Evolutionary conservation across 2,329 filamentous ascomycete genomes (phyloP), one percentile per base, ranked within the genome.

Genomic region (Penicillium janthinellum): DNA sequence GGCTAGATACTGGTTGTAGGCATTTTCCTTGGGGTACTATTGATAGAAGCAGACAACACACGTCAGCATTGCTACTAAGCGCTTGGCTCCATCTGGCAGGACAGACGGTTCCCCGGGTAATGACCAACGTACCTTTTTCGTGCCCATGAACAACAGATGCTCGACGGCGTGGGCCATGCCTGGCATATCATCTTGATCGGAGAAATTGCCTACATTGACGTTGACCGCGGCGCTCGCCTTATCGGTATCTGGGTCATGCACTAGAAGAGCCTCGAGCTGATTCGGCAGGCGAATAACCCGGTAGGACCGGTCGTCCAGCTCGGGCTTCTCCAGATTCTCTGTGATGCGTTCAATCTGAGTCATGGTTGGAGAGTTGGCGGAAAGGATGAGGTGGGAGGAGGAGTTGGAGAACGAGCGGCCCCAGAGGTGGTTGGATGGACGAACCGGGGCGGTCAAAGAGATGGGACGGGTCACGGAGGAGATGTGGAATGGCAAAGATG

Each of bases 111-210:
- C 20, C 49, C 14, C 2, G 5, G 6, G 28, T 6, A 4, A 15
- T 22, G 20, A 28, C 4, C 49, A 39, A 65, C 75, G 64, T 75
- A 88, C 87, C 83, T 98, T 99, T 77, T 96, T 90, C 7, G 95
- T 99, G 52, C 95, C 95, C 95, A 99, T 98, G 81, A 99, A 99
- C 25, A 99, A 81, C 65, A 97, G 81, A 84, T 97, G 94, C 82
- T 98, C 94, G 56, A 98, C 92, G 6, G 92, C 93, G 80, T 98
- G 95, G 54, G 94, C 94, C 86, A 96, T 93, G 60, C 95, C 92
- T 14, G 92, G 93, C 86, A 98, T 92, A 69, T 92, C 90, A 65
- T 90, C 86, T 65, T 90, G 87, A 72, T 99, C 95, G 73, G 91
- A 96, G 80, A 97, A 97, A 77, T 91, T 96, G 62, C 95, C 95